Evolutionary conservation across 192 early-diverging fungal genomes (phyloP), one percentile per base, ranked within the genome.

Genomic region (Physocladia obscura): DNA sequence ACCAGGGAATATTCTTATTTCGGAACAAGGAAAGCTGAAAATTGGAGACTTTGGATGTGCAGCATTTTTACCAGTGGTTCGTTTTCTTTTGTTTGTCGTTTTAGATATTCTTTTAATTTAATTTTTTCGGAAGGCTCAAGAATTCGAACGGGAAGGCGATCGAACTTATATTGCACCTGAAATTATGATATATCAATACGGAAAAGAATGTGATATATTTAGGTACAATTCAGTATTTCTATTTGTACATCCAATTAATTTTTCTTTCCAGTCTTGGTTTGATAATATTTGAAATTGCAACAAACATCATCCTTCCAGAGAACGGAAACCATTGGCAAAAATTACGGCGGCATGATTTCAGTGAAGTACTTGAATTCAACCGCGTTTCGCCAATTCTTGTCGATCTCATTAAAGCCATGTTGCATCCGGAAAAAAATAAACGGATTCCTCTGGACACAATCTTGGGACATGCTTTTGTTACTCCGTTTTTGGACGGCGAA

Each of bases 21-120:
- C 64, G 32, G 47, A 26, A 19, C 11, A n/a, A n/a, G 59, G 77
- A 44, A 74, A 85, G 39, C 78, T 96, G 13, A 94, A 93, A 73
- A 89, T 96, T 67, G 93, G 87, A 1, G 95, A 98, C 79, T 98
- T 94, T 90, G 95, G 95, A 4, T 78, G 90, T 13, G 92, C 96
- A 0, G 76, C 87, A 19, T 40, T 67, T 22, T 76, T 80, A 29
- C 90, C 90, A 5, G 76, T 89, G 49, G 88, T 84, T 69, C 67
- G 77, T 69, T 32, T 31, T 59, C 24, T 13, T 26, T 62, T 17
- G 36, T 49, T 69, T 77, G n/a, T n/a, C n/a, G n/a, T n/a, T n/a
- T n/a, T n/a, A n/a, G n/a, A n/a, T n/a, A n/a, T n/a, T n/a, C n/a
- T n/a, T n/a, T n/a, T n/a, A n/a, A n/a, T n/a, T n/a, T n/a, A n/a